These are phyloP conservation scores for Hordeum marinum DNA, from an alignment of 176 grass and related monocot genomes.

Conservation along the genomic window DNA sequence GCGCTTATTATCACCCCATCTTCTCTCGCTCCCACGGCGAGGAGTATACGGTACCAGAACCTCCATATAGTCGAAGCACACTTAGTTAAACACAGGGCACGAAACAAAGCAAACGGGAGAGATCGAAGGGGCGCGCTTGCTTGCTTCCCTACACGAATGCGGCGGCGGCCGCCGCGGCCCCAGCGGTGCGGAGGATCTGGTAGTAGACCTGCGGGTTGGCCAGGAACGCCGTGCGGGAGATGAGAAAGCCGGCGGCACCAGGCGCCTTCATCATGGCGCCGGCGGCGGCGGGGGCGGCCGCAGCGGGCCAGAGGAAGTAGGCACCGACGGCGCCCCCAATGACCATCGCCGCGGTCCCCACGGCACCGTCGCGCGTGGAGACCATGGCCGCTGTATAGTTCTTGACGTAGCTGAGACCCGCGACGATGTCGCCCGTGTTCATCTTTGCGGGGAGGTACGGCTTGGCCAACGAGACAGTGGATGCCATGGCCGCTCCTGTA, in stretches of 20 bases:
- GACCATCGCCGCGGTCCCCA: neutral
- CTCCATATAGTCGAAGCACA: neutral
- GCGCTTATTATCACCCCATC: too few species aligned
- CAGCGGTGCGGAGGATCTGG: neutral
- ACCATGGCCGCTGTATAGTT: neutral
- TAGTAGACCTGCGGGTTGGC: slow-evolving; percentile 14
- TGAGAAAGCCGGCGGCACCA: neutral
- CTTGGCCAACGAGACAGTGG: neutral
- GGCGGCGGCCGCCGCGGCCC: neutral
- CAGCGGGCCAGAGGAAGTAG: slow-evolving; percentile 5
- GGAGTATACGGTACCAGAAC: too few species aligned
- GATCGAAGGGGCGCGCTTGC: neutral
- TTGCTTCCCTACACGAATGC: neutral
- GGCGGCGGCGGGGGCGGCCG: neutral
- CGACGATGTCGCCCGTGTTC: neutral
- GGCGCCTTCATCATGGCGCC: slow-evolving; percentile 19
- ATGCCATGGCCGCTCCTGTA: neutral
- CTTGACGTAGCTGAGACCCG: neutral
- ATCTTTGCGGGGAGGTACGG: neutral
- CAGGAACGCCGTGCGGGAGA: neutral
- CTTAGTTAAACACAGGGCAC: neutral
- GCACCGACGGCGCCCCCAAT: neutral
- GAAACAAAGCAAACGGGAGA: neutral
- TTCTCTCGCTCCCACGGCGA: too few species aligned
- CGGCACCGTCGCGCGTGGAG: neutral